Base-by-base conservation (phyloP, 768 basidiomycete species). In the Cystobasidium tubakii region DNA sequence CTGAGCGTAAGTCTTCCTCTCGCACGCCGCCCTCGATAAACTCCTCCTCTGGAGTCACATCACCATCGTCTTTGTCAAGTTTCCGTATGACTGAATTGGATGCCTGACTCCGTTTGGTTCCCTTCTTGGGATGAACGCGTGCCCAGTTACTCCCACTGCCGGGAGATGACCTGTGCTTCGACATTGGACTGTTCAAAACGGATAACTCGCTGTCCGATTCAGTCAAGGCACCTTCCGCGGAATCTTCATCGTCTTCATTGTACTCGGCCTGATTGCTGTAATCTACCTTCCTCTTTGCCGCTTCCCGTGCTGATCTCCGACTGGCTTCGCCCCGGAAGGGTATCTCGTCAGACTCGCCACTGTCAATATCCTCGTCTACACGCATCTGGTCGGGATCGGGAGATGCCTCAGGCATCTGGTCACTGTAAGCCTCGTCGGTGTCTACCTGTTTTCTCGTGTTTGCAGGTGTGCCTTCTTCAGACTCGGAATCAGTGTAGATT, bases 181-280 rank as follows among this genome's bases (percentile, higher is more conserved):
- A 42, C 42, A 17, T 17, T 42, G 42, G 9, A 17, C 42, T 42
- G 42, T 42, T 50, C 15, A 3, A 4, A n/a, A n/a, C 46, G 15
- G 46, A 42, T 7, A 17, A 42, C 7, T 50, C 46, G 46, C 46
- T 50, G 15, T 50, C 46, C 21, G 46, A 50, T 50, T 50, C 60
- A 39, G 31, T 62, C 71, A 39, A 36, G 50, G 53, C 63, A 34
- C 43, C 33, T 23, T 39, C 62, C 29, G 29, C 9, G 19, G 29
- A 3, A 42, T 71, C 69, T 62, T 73, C 71, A 27, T 73, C 71
- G 7, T 73, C 74, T 7, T 75, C 76, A 13, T 43, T 23, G n/a
- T 65, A 62, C 39, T 67, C 60, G 33, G 63, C 69, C 57, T 69
- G 50, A 10, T 57, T 23, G 60, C 27, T 74, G 54, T 71, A 43